Conservation (phyloP, 164 flowering plant genomes). For the Vitis rupestris region DNA sequence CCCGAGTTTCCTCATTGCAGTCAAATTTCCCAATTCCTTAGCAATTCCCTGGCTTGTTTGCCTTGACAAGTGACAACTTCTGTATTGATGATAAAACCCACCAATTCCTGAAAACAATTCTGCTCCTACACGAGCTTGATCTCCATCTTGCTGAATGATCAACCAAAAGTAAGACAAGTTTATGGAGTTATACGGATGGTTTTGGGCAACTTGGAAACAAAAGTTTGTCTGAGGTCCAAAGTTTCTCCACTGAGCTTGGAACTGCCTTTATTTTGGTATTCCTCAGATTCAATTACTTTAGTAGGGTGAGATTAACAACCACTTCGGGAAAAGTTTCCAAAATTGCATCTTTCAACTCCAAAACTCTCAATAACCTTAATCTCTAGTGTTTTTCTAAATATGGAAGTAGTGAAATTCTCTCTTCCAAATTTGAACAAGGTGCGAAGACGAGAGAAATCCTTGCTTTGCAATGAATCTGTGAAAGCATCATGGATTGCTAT, state of each 20-base stretch:
- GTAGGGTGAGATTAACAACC: neutral
- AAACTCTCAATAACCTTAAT: neutral
- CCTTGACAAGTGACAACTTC: conserved; percentile 10
- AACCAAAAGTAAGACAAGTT: too few relatives aligned
- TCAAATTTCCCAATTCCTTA: conserved; percentile 8
- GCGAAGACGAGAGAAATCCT: neutral
- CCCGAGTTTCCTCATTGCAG: conserved; percentile 11
- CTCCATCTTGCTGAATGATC: neutral
- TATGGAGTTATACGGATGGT: neutral
- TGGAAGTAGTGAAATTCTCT: neutral
- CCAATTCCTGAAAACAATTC: conserved; percentile 3
- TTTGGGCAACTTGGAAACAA: conserved; percentile 5
- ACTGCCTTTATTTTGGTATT: neutral
- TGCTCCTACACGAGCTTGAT: neutral
- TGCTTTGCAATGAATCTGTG: too few relatives aligned
- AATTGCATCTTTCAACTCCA: conserved; percentile 1
- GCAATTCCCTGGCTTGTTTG: neutral
- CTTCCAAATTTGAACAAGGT: neutral
- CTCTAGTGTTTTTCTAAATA: neutral
- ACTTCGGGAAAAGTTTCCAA: neutral
- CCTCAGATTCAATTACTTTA: conserved; percentile 6
- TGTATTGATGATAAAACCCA: neutral
- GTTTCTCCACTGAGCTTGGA: conserved; percentile 4
- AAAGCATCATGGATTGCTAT: neutral
- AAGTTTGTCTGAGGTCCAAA: neutral